Conservation (phyloP, 176 grass and related monocot species). For the Elymus sibiricus region DNA sequence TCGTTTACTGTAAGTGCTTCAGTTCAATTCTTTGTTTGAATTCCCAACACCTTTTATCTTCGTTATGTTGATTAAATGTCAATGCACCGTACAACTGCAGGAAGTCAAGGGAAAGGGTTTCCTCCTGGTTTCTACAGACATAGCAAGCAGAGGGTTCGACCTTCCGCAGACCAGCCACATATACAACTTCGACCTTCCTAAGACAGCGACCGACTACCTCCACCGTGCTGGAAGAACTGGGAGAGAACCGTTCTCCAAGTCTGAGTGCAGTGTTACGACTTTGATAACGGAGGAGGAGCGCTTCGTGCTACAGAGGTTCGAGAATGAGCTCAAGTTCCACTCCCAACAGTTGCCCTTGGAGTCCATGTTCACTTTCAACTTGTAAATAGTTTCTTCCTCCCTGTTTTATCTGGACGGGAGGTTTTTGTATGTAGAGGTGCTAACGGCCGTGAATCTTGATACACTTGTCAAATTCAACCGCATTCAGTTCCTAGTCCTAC, state of each 20-base stretch:
- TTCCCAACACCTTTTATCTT: not conserved
- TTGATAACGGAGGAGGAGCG: constrained; percentile 62
- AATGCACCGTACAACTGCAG: constrained; percentile 30
- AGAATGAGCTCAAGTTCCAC: constrained; percentile 82
- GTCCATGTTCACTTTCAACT: constrained; percentile 16
- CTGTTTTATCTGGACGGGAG: not conserved
- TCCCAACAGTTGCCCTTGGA: constrained; percentile 48
- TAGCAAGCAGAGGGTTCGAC: constrained; percentile 86
- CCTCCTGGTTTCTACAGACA: constrained; percentile 77
- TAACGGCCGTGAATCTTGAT: not conserved
- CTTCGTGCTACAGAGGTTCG: constrained; percentile 72
- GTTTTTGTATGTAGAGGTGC: not conserved
- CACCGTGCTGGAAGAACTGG: constrained; percentile 84
- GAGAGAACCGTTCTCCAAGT: constrained; percentile 71
- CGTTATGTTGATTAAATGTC: not conserved
- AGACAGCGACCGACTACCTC: constrained; percentile 59
- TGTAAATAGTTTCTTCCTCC: not conserved
- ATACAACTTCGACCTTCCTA: constrained; percentile 94
- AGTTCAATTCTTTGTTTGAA: not conserved
- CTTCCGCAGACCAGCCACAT: constrained; percentile 85
- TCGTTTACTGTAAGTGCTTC: constrained; percentile 54
- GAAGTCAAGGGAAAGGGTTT: constrained; percentile 66
- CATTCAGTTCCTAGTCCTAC: not conserved
- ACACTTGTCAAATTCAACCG: not conserved
- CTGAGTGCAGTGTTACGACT: constrained; percentile 58